Evolutionary conservation across 768 basidiomycete genomes (phyloP).

Genomic region (Phlegmacium glaucopus): DNA sequence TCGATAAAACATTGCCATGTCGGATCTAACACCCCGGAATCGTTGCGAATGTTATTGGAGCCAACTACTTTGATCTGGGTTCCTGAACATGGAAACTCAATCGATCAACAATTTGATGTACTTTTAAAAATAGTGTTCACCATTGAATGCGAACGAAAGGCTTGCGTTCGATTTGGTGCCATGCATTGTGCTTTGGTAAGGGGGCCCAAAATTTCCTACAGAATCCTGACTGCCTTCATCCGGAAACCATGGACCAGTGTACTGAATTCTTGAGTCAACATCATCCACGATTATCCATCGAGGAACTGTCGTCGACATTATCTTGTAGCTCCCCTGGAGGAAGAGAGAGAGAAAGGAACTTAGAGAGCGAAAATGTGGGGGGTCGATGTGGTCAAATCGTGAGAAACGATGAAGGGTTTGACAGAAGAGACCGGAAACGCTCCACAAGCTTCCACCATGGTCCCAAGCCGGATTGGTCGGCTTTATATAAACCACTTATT

Average conservation of each 20-base stretch:
- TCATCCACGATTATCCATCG: slow-evolving; percentile 35
- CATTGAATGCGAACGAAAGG: slow-evolving; percentile 26
- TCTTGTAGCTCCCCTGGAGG: not conserved
- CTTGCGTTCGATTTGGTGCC: slow-evolving; percentile 25
- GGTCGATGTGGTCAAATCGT: too few relatives aligned
- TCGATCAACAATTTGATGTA: not conserved
- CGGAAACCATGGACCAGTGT: slow-evolving; percentile 28
- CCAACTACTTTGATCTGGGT: slow-evolving; percentile 14
- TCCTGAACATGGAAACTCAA: slow-evolving; percentile 2
- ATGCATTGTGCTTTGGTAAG: slow-evolving; percentile 27
- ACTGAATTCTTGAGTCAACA: slow-evolving; percentile 25
- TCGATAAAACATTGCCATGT: slow-evolving; percentile 22
- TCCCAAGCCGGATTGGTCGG: too few relatives aligned
- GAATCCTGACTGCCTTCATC: slow-evolving; percentile 23
- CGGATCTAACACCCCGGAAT: slow-evolving; percentile 17
- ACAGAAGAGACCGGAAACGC: too few relatives aligned
- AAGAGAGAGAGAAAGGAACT: not conserved
- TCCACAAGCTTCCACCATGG: too few relatives aligned
- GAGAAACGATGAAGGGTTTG: too few relatives aligned
- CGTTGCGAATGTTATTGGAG: slow-evolving; percentile 14
- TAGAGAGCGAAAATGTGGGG: not conserved
- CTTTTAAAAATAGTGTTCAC: slow-evolving; percentile 15
- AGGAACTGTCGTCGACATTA: not conserved
- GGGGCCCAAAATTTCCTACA: slow-evolving; percentile 28
- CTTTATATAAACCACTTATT: too few relatives aligned